phyloP scores from a whole-genome alignment of 306 rosid species.

The Ormosia emarginata region DNA sequence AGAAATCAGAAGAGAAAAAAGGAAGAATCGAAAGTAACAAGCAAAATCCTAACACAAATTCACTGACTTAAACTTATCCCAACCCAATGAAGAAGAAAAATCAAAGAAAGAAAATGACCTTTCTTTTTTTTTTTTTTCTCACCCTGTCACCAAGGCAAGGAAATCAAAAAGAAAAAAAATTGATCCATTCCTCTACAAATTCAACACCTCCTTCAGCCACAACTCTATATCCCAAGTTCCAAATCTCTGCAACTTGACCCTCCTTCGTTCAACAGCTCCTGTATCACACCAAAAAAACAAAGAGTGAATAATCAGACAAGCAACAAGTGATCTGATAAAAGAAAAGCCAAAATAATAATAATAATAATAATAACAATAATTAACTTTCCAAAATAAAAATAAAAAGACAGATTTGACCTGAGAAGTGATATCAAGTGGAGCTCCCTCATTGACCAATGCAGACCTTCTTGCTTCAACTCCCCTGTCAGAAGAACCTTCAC shows the following conservation, averaged over 20 bases:
- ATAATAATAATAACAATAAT: too few species aligned
- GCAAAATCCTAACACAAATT: conserved; percentile 27
- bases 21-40: conserved; percentile 25
- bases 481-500: conserved; percentile 25
- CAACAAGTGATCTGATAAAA: background rate
- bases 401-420: conserved; percentile 34
- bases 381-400: too few species aligned
- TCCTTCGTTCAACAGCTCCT: conserved; percentile 57
- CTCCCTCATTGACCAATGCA: conserved; percentile 32
- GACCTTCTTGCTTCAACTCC: conserved; percentile 31
- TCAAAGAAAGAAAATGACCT: conserved; percentile 5
- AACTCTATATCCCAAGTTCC: conserved; percentile 45
- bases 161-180: background rate
- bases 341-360: background rate
- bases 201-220: conserved; percentile 23
- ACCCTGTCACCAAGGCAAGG: conserved; percentile 11
- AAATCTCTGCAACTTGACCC: conserved; percentile 45
- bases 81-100: background rate
- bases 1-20: background rate
- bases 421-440: conserved; percentile 31
- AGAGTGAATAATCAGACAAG: background rate
- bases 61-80: background rate
- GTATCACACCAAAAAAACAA: background rate
- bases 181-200: conserved; percentile 41
- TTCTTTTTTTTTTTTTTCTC: background rate